Percentiles rank a stretch among this genome's conserved stretches.
These are phyloP conservation scores for Mortierella sp. DNA, from an alignment of 371 early-diverging fungal species.

Conservation along the genomic window DNA sequence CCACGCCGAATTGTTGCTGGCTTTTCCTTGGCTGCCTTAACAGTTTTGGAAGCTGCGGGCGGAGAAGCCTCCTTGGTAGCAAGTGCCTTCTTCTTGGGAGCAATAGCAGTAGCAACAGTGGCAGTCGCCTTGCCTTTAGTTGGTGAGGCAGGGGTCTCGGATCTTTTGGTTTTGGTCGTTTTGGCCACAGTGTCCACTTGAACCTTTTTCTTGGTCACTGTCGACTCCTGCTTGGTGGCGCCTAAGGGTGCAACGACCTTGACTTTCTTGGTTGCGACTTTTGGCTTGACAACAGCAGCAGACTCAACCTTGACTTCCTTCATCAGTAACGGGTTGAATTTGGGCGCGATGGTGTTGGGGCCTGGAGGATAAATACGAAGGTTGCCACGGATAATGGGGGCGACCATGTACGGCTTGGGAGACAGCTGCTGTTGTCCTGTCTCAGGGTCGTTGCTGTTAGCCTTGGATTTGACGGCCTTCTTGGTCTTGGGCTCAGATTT, in stretches of 20 bases:
- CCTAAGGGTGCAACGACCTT: background rate
- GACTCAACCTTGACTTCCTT: background rate
- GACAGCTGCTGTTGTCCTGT: slow-evolving; percentile 1
- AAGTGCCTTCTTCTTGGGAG: slow-evolving; percentile 11
- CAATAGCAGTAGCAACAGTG: background rate
- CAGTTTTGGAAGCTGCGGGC: slow-evolving; percentile 10
- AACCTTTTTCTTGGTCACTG: slow-evolving; percentile 3
- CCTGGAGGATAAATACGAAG: slow-evolving; percentile 55
- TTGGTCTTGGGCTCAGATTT: slow-evolving; percentile 21
- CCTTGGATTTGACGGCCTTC: slow-evolving; percentile 10
- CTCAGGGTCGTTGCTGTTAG: background rate
- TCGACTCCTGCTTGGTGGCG: slow-evolving; percentile 11
- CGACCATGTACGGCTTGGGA: slow-evolving; percentile 17
- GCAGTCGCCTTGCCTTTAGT: slow-evolving; percentile 21
- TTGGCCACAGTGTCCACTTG: background rate
- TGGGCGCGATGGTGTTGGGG: slow-evolving; percentile 35
- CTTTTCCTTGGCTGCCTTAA: slow-evolving; percentile 33
- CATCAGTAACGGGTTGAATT: slow-evolving; percentile 10
- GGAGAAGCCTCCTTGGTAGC: background rate
- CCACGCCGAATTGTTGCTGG: slow-evolving; percentile 21
- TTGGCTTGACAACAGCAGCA: slow-evolving; percentile 8
- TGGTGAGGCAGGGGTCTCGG: background rate
- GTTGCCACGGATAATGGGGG: slow-evolving; percentile 54
- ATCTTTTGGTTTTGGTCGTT: slow-evolving; percentile 16
- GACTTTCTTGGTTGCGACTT: slow-evolving; percentile 25